Evolutionary conservation across 2,329 filamentous ascomycete genomes (phyloP).

Genomic region (Incumbomyces delicatus): DNA sequence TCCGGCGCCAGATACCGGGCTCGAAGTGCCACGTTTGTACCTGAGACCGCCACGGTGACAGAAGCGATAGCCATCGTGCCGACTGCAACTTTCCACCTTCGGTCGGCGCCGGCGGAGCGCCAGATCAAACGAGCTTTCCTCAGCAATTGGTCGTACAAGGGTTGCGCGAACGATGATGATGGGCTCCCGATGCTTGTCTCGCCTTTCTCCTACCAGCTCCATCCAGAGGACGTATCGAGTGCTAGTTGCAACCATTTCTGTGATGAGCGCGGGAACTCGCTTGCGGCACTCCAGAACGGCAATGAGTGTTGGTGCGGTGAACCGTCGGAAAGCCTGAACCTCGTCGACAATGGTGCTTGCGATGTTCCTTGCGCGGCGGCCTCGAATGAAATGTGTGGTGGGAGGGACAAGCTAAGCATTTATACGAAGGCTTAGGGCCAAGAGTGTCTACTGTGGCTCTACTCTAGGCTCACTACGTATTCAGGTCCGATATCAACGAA

Average conservation of each 20-base stretch:
- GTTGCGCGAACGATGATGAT: not conserved
- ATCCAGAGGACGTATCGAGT: not conserved
- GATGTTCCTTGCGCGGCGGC: not conserved
- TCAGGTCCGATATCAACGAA: not conserved
- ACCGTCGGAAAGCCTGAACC: not conserved
- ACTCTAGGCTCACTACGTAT: not conserved
- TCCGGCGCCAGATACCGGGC: not conserved
- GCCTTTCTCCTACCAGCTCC: slow-evolving; percentile 4
- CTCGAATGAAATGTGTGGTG: slow-evolving; percentile 1
- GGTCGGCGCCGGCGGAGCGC: not conserved
- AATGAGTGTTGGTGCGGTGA: slow-evolving; percentile 6
- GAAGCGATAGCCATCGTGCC: not conserved
- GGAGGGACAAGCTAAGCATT: not conserved
- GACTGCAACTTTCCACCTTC: not conserved
- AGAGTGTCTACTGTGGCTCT: not conserved
- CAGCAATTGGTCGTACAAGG: not conserved
- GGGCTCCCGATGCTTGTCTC: slow-evolving; percentile 1
- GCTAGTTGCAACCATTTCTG: slow-evolving; percentile 4
- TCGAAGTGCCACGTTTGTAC: not conserved
- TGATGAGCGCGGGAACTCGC: not conserved
- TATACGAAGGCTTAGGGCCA: slow-evolving; percentile 3
- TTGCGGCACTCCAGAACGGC: slow-evolving; percentile 3
- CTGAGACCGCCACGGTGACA: not conserved
- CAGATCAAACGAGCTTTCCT: slow-evolving; percentile 2
- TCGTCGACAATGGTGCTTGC: slow-evolving; percentile 2